Evolutionary conservation across 768 basidiomycete genomes (phyloP).

Genomic region (Hericium rajendrae): DNA sequence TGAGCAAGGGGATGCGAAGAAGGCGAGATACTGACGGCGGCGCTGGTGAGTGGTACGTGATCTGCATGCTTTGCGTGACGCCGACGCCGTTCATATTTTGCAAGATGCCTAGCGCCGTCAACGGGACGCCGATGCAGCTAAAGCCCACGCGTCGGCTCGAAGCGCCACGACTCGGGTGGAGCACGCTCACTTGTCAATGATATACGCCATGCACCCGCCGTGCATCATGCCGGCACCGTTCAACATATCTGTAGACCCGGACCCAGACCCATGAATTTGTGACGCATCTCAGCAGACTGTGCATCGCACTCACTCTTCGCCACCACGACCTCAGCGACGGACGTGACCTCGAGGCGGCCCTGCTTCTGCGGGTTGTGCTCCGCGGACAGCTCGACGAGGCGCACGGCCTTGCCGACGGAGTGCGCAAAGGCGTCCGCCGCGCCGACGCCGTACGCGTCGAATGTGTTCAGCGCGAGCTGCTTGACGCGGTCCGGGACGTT

Average conservation of each 20-base stretch:
- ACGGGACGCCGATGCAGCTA: conserved; percentile 59
- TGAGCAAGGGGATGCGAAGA: conserved; percentile 1
- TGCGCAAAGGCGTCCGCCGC: conserved; percentile 52
- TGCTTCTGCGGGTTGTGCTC: conserved; percentile 14
- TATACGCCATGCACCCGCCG: conserved; percentile 65
- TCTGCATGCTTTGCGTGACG: conserved; percentile 63
- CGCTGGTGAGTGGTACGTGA: conserved; percentile 62
- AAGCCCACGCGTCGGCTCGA: neutral
- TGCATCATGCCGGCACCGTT: conserved; percentile 72
- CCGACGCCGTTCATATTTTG: conserved; percentile 60
- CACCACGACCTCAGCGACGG: conserved; percentile 53
- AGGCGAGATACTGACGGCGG: conserved; percentile 35
- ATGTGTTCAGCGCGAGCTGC: conserved; percentile 58
- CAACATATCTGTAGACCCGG: conserved; percentile 45
- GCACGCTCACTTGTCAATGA: conserved; percentile 57
- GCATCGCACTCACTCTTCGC: conserved; percentile 39
- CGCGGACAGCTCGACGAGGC: conserved; percentile 50
- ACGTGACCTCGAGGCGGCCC: conserved; percentile 40
- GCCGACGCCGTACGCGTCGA: conserved; percentile 63
- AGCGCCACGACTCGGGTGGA: neutral
- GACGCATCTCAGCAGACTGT: neutral
- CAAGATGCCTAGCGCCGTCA: conserved; percentile 55
- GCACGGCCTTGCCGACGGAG: conserved; percentile 48
- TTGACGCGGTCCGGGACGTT: conserved; percentile 56
- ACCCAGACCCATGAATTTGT: neutral